Evolutionary conservation across 495 filamentous ascomycete species (phyloP).

Genomic region (Penicillium chermesinum): DNA sequence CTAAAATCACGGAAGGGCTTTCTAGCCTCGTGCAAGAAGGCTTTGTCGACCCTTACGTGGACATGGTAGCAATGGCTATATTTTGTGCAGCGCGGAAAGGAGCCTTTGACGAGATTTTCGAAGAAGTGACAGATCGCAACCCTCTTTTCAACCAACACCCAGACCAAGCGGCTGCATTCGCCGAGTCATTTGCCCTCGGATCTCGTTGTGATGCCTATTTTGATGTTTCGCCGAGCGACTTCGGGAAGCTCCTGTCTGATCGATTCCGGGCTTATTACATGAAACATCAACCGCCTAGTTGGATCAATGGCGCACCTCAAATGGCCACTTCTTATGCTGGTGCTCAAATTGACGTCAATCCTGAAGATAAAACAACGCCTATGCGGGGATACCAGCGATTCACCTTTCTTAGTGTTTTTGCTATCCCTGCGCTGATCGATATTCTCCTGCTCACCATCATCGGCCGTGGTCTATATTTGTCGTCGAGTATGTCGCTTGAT

Average conservation of each 20-base stretch:
- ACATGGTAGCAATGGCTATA: constrained; percentile 49
- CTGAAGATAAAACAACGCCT: constrained; percentile 36
- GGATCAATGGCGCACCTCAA: constrained; percentile 45
- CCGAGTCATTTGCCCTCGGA: constrained; percentile 56
- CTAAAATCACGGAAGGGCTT: constrained; percentile 33
- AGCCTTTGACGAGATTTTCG: constrained; percentile 56
- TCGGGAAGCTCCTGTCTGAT: constrained; percentile 53
- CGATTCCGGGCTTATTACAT: constrained; percentile 48
- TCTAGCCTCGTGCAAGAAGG: constrained; percentile 31
- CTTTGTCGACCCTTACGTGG: constrained; percentile 42
- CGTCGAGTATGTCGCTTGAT: constrained; percentile 44
- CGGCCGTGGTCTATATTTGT: constrained; percentile 55
- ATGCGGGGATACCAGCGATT: constrained; percentile 49
- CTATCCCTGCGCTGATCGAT: constrained; percentile 56
- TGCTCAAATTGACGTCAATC: constrained; percentile 53
- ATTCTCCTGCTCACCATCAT: constrained; percentile 53
- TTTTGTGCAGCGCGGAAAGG: constrained; percentile 53
- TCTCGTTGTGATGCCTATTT: constrained; percentile 59
- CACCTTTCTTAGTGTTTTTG: constrained; percentile 57
- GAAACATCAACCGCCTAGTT: constrained; percentile 46
- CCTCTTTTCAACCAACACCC: constrained; percentile 51
- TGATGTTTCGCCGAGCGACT: constrained; percentile 47
- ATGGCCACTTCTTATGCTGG: constrained; percentile 51
- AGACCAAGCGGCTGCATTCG: constrained; percentile 57
- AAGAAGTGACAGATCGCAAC: constrained; percentile 56